Percentiles rank a stretch among this genome's conserved stretches.
Evolutionary conservation across 169 alveolate genomes (phyloP).

Genomic region (Plasmodium falciparum): DNA sequence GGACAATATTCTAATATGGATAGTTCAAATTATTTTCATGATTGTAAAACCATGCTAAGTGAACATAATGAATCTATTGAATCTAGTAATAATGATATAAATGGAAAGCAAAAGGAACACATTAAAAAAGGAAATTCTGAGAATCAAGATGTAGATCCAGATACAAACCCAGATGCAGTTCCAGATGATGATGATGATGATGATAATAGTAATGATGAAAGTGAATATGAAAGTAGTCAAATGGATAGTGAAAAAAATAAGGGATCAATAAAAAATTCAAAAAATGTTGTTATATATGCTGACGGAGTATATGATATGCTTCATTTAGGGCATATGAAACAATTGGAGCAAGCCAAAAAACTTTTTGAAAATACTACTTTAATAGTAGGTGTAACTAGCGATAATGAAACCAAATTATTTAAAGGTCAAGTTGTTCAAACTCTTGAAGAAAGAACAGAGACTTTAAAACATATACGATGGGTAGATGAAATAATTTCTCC

Average conservation of each 20-base stretch:
- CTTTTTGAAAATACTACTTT: conserved; percentile 91
- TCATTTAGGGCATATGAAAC: conserved; percentile 97
- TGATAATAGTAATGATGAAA: background rate
- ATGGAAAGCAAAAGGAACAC: background rate
- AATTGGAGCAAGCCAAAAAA: conserved; percentile 96
- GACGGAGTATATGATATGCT: conserved; percentile 97
- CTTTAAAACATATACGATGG: conserved; percentile 96
- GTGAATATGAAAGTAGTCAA: background rate
- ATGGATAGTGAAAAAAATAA: background rate
- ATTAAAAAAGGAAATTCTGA: background rate
- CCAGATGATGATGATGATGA: too few relatives aligned
- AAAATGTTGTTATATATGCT: conserved; percentile 82
- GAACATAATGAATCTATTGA: background rate
- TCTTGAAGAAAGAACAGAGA: conserved; percentile 94
- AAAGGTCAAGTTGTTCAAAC: conserved; percentile 96
- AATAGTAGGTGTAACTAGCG: conserved; percentile 97
- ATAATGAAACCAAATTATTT: conserved; percentile 92
- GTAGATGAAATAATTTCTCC: conserved; percentile 97
- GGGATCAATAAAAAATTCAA: background rate
- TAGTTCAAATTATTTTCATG: too few relatives aligned
- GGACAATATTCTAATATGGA: background rate
- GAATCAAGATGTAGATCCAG: background rate
- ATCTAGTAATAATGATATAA: too few relatives aligned
- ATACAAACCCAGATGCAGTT: background rate
- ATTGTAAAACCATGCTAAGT: too few relatives aligned